Evolutionary conservation across 2,329 filamentous ascomycete genomes (phyloP).

Genomic region (Ophiostoma populinum): DNA sequence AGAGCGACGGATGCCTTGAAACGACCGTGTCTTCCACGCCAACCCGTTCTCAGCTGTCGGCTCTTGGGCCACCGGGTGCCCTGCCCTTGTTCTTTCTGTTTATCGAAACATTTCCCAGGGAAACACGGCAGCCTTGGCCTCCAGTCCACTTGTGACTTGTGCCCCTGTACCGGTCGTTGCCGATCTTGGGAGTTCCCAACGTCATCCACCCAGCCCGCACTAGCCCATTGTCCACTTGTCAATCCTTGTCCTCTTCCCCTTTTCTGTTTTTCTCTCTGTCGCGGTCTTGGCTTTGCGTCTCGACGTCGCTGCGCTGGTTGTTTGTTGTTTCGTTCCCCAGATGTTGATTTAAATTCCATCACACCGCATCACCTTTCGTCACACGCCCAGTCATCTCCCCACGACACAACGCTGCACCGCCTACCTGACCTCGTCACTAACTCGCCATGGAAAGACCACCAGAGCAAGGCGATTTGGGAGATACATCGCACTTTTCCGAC

Average conservation of each 20-base stretch:
- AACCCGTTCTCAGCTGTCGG: no score
- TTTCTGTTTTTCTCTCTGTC: neutral
- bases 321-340: neutral
- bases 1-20: no score
- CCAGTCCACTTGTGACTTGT: neutral
- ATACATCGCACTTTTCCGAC: conserved; percentile 25
- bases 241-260: conserved; percentile 4
- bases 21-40: no score
- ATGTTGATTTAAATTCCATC: no score
- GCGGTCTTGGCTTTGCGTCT: neutral
- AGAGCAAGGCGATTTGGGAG: conserved; percentile 16
- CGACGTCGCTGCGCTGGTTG: neutral
- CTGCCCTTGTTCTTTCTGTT: neutral
- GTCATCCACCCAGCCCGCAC: conserved; percentile 5
- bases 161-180: conserved; percentile 3
- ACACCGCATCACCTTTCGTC: no score
- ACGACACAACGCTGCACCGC: no score
- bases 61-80: no score
- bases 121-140: neutral
- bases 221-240: conserved; percentile 2
- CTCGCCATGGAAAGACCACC: conserved; percentile 15
- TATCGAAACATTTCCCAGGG: neutral
- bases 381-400: no score
- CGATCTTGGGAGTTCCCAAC: conserved; percentile 4
- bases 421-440: conserved; percentile 13